phyloP scores from a whole-genome alignment of 2,329 filamentous ascomycete genomes.

The Pseudopyricularia cyperi region DNA sequence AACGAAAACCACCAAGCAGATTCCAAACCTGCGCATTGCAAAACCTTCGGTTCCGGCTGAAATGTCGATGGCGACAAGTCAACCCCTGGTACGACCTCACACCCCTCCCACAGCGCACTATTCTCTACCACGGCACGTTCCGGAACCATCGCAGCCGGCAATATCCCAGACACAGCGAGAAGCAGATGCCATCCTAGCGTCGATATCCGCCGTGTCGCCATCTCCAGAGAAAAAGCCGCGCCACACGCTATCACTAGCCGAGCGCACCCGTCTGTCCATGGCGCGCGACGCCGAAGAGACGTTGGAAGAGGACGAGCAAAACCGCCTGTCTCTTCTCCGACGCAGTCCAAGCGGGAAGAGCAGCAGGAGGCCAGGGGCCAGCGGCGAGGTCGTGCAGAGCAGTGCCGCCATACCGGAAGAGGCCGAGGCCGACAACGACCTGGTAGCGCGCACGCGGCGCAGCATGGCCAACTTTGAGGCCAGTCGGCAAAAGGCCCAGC shows the following conservation, averaged over 20 bases:
- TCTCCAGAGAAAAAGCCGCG: slow-evolving; percentile 46
- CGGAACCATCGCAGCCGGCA: not conserved
- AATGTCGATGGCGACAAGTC: not conserved
- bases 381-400: slow-evolving; percentile 12
- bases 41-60: not conserved
- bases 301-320: slow-evolving; percentile 7
- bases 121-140: too few species aligned
- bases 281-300: slow-evolving; percentile 27
- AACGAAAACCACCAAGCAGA: not conserved
- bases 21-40: not conserved
- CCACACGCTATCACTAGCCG: slow-evolving; percentile 52
- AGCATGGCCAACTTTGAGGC: slow-evolving; percentile 52
- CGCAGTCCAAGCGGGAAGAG: not conserved
- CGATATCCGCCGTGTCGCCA: slow-evolving; percentile 40
- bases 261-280: slow-evolving; percentile 75
- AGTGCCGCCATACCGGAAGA: slow-evolving; percentile 14
- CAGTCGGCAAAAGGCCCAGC: slow-evolving; percentile 44
- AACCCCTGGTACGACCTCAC: not conserved
- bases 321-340: not conserved
- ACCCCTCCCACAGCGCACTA: not conserved
- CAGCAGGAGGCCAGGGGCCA: slow-evolving; percentile 1
- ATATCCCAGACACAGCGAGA: slow-evolving; percentile 26
- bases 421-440: slow-evolving; percentile 29
- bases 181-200: slow-evolving; percentile 43
- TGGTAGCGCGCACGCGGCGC: slow-evolving; percentile 42